phyloP scores from a whole-genome alignment of 345 rosid genomes.

The Iberis pinnata region DNA sequence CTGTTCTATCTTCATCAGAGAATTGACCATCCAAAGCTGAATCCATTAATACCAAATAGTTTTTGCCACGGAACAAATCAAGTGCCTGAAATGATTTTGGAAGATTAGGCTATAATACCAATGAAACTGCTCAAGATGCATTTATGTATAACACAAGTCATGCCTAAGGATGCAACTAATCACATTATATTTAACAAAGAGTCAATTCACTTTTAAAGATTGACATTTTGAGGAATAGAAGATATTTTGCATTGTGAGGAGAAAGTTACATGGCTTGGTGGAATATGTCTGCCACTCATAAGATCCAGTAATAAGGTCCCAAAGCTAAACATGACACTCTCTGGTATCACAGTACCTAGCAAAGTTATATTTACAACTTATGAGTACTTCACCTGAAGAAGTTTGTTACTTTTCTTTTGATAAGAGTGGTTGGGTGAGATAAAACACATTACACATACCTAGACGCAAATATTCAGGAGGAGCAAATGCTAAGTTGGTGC shows the following conservation, averaged over 20 bases:
- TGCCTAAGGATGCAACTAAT: slow-evolving; percentile 6
- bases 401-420: not conserved
- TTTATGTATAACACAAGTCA: not conserved
- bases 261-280: slow-evolving; percentile 86
- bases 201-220: not conserved
- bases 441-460: slow-evolving; percentile 38
- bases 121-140: not conserved
- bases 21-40: slow-evolving; percentile 92
- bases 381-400: slow-evolving; percentile 17
- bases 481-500: slow-evolving; percentile 94
- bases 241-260: slow-evolving; percentile 11
- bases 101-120: not conserved
- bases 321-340: slow-evolving; percentile 94
- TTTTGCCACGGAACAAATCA: slow-evolving; percentile 84
- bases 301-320: slow-evolving; percentile 94
- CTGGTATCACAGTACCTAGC: slow-evolving; percentile 84
- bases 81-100: slow-evolving; percentile 64
- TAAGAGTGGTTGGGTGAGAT: not conserved
- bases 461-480: slow-evolving; percentile 92
- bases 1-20: slow-evolving; percentile 93
- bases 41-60: slow-evolving; percentile 89
- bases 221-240: slow-evolving; percentile 13
- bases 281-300: slow-evolving; percentile 94
- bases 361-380: slow-evolving; percentile 15
- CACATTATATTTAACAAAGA: slow-evolving; percentile 8